Percentiles rank a stretch among this genome's conserved stretches.
phyloP scores from a whole-genome alignment of 2,329 filamentous ascomycete genomes.

The Nemania sp. region DNA sequence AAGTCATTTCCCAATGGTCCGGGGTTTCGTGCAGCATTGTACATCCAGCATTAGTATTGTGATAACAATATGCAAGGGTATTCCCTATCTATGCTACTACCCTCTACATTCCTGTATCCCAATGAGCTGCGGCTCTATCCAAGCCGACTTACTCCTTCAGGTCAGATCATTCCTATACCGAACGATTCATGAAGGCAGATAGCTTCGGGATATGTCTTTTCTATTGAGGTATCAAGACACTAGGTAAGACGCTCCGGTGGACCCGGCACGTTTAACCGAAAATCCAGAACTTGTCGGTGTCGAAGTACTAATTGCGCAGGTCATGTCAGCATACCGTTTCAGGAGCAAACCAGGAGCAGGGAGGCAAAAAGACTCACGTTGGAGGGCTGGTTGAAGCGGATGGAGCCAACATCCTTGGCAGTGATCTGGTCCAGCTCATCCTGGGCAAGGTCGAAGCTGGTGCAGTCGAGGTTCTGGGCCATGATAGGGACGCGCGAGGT shows the following conservation, averaged over 20 bases:
- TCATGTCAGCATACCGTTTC: conserved; percentile 19
- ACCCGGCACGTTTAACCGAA: conserved; percentile 49
- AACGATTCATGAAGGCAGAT: neutral
- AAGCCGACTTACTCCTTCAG: conserved; percentile 7
- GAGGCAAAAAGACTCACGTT: conserved; percentile 56
- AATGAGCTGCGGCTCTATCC: conserved; percentile 5
- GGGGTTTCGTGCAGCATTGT: conserved; percentile 20
- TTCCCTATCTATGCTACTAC: conserved; percentile 33
- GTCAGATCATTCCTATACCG: neutral
- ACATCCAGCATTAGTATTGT: conserved; percentile 21
- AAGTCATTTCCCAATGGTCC: conserved; percentile 7
- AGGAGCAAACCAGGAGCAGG: neutral
- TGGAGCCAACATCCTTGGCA: conserved; percentile 59
- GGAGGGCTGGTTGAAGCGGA: conserved; percentile 78
- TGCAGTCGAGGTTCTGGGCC: conserved; percentile 68
- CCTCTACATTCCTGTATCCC: conserved; percentile 28
- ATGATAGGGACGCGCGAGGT: conserved; percentile 59
- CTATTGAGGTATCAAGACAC: conserved; percentile 17
- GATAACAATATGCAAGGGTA: conserved; percentile 30
- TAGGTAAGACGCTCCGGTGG: conserved; percentile 1
- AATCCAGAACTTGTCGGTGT: conserved; percentile 60
- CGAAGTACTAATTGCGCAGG: conserved; percentile 52
- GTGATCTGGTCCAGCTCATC: conserved; percentile 70
- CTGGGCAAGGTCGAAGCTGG: conserved; percentile 65
- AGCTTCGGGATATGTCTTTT: neutral